Base-by-base conservation (phyloP, 2,329 filamentous ascomycete genomes). In the Beauveria rudraprayagi region DNA sequence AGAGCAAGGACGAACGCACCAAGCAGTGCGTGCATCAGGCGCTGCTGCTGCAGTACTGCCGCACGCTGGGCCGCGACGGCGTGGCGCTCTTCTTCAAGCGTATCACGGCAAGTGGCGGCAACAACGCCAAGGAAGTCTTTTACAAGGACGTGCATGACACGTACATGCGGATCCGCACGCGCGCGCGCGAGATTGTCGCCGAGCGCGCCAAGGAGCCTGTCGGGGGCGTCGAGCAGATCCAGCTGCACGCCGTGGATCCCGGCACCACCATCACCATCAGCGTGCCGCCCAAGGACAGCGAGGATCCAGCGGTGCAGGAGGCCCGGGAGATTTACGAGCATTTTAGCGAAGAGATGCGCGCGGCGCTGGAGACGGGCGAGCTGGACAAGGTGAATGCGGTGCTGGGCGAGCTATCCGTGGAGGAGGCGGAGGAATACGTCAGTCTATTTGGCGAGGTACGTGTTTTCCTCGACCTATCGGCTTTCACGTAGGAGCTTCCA, bases 11-110 rank as follows among this genome's bases (percentile, higher is more conserved):
- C 60, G 88, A 90, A n/a, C 84, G 88, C 66, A 86, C 91, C 4
- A 84, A 87, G 53, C 90, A 93, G 72, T 97, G 88, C 74, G 92
- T 99, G 24, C 94, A 99, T 75, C 92, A 97, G 72, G 93, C 89
- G 3, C 80, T 97, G 17, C 80, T 99, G 14, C 78, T 99, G 46
- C 94, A 99, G 73, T 99, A 99, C 78, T 99, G 94, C 76, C 86
- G 93, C 10, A 88, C 91, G 47, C 81, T 99, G 7, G 92, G 93
- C 63, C 86, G 85, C 65, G 91, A 97, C 68, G 93, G 93, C 24
- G 92, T 97, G 9, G 83, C 85, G 6, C 77, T 97, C 34, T 99
- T 99, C 80, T 99, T 99, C 83, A 96, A 94, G 77, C 89, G 93
- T 62, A 92, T 99, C 73, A 94, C 90, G 24, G 96, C 90, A 3